Conservation (phyloP, 768 basidiomycete genomes). For the Phylloporus sp. region DNA sequence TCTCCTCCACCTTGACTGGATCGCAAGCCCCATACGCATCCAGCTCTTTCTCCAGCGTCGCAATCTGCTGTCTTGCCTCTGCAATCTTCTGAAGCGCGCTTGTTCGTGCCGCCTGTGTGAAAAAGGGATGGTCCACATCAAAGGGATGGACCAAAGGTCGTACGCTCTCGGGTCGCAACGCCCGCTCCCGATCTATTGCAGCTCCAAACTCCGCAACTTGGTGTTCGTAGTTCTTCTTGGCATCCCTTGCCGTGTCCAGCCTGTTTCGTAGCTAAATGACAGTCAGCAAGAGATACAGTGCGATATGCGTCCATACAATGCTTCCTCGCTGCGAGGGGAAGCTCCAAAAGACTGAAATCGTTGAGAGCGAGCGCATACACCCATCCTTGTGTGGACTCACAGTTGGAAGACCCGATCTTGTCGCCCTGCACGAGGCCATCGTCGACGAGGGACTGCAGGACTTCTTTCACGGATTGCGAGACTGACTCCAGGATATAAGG, state of each 20-base stretch:
- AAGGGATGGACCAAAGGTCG: slow-evolving; percentile 9
- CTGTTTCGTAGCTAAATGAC: slow-evolving; percentile 51
- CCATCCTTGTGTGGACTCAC: slow-evolving; percentile 40
- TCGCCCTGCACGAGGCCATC: slow-evolving; percentile 83
- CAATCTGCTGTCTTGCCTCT: slow-evolving; percentile 44
- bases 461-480: slow-evolving; percentile 88
- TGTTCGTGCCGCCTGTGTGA: slow-evolving; percentile 51
- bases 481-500: slow-evolving; percentile 40
- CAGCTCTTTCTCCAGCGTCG: slow-evolving; percentile 60
- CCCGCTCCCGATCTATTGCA: slow-evolving; percentile 47
- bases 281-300: neutral
- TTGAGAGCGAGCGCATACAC: slow-evolving; percentile 21
- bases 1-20: slow-evolving; percentile 75
- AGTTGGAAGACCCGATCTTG: slow-evolving; percentile 94
- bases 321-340: slow-evolving; percentile 88
- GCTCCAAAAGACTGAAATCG: slow-evolving; percentile 79
- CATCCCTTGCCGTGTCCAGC: slow-evolving; percentile 46
- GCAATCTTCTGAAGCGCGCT: slow-evolving; percentile 47
- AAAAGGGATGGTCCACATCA: neutral
- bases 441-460: slow-evolving; percentile 80
- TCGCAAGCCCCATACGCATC: slow-evolving; percentile 79
- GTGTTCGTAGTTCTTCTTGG: slow-evolving; percentile 35
- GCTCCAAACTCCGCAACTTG: slow-evolving; percentile 48
- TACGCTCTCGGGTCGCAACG: slow-evolving; percentile 55
- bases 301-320: slow-evolving; percentile 41